Conservation (phyloP, 768 basidiomycete species). For the Pholiota molesta region DNA sequence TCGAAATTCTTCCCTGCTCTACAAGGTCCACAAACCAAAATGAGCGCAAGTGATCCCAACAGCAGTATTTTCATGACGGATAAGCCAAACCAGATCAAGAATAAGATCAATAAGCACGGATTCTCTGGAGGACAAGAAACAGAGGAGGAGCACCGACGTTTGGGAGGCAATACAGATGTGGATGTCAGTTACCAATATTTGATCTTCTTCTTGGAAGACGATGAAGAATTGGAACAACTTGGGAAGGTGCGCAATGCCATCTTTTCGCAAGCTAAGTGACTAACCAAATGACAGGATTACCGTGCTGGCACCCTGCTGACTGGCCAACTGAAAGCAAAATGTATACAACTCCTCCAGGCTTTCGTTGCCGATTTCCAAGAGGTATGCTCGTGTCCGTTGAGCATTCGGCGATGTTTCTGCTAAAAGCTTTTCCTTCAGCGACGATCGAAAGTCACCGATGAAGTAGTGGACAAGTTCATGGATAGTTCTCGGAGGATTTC, state of each 20-base stretch:
- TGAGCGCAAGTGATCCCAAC: slow-evolving; percentile 95
- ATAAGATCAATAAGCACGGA: slow-evolving; percentile 94
- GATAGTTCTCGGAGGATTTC: slow-evolving; percentile 78
- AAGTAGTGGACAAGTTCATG: slow-evolving; percentile 77
- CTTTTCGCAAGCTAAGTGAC: neutral
- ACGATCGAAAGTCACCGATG: slow-evolving; percentile 80
- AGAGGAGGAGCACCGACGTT: slow-evolving; percentile 88
- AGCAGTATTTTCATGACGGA: slow-evolving; percentile 97
- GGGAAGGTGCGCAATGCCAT: slow-evolving; percentile 59
- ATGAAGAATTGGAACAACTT: slow-evolving; percentile 78
- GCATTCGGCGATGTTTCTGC: neutral
- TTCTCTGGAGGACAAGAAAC: slow-evolving; percentile 96
- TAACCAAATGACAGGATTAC: slow-evolving; percentile 68
- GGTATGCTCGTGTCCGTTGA: slow-evolving; percentile 29
- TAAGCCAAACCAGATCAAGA: slow-evolving; percentile 91
- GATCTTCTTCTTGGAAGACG: slow-evolving; percentile 94
- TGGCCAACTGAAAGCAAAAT: slow-evolving; percentile 87
- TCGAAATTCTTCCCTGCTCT: slow-evolving; percentile 98
- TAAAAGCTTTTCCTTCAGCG: slow-evolving; percentile 50
- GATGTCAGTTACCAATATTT: slow-evolving; percentile 97
- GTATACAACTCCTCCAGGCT: slow-evolving; percentile 79
- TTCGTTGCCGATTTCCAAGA: slow-evolving; percentile 89
- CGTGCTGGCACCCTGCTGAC: slow-evolving; percentile 86
- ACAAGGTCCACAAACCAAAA: slow-evolving; percentile 98
- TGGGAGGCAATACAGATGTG: slow-evolving; percentile 92